phyloP scores from a whole-genome alignment of 1,284 basidiomycete genomes.

The Cryptococcus sp. region DNA sequence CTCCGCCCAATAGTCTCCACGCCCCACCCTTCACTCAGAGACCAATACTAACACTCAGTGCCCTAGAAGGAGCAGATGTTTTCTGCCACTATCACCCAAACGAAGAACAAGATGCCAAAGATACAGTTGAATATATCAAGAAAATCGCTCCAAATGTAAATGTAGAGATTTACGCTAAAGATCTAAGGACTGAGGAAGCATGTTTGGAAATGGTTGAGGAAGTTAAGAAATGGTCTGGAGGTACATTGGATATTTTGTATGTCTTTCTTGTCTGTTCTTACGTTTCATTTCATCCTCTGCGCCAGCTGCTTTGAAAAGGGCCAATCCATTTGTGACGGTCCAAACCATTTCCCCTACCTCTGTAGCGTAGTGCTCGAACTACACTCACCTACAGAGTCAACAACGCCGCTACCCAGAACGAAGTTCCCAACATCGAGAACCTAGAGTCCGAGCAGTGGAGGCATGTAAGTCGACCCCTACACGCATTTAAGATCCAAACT shows the following conservation, averaged over 20 bases:
- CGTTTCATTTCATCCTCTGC: too few species aligned
- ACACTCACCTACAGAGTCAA: slow-evolving; percentile 47
- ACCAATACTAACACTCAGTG: slow-evolving; percentile 26
- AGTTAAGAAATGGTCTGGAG: slow-evolving; percentile 49
- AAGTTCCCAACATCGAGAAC: slow-evolving; percentile 51
- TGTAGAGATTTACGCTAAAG: slow-evolving; percentile 49
- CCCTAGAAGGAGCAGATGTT: slow-evolving; percentile 59
- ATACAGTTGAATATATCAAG: slow-evolving; percentile 47
- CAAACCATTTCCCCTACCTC: too few species aligned
- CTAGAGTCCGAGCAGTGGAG: slow-evolving; percentile 55
- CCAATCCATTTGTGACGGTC: too few species aligned
- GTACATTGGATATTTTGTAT: slow-evolving; percentile 52
- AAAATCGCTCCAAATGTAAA: slow-evolving; percentile 48
- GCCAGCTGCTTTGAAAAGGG: too few species aligned
- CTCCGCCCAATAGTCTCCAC: neutral
- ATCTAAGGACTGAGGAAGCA: slow-evolving; percentile 52
- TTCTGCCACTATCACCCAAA: slow-evolving; percentile 54
- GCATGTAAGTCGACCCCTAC: slow-evolving; percentile 26
- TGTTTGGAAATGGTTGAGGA: slow-evolving; percentile 51
- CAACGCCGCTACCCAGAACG: slow-evolving; percentile 56
- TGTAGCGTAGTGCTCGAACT: too few species aligned
- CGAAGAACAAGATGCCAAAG: slow-evolving; percentile 54
- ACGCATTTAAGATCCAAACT: neutral
- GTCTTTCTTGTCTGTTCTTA: slow-evolving; percentile 11
- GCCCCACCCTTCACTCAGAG: neutral